Percentiles rank a stretch among this genome's conserved stretches.
Conservation (phyloP, 495 filamentous ascomycete species). For the Penicillium goetzii region DNA sequence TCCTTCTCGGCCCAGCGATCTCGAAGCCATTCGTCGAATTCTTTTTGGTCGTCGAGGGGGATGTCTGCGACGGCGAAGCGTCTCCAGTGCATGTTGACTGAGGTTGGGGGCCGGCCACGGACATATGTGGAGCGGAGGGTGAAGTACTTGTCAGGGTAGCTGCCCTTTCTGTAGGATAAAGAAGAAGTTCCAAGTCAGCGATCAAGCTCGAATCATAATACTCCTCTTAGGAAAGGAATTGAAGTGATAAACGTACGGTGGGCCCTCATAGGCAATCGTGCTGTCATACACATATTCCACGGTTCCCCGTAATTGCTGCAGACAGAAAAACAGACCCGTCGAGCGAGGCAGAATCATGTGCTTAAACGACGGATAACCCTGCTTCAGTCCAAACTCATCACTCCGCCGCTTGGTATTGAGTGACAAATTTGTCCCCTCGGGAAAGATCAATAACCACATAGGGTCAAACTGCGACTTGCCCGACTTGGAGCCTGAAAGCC, state of each 20-base stretch:
- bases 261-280: slow-evolving; percentile 69
- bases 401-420: slow-evolving; percentile 60
- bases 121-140: slow-evolving; percentile 65
- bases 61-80: slow-evolving; percentile 61
- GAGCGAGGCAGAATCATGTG: slow-evolving; percentile 65
- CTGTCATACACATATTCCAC: slow-evolving; percentile 72
- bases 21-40: slow-evolving; percentile 61
- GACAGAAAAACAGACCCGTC: slow-evolving; percentile 65
- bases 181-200: slow-evolving; percentile 10
- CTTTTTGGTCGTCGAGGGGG: slow-evolving; percentile 59
- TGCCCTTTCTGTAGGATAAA: slow-evolving; percentile 49
- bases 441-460: slow-evolving; percentile 74
- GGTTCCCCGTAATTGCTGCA: slow-evolving; percentile 62
- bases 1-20: slow-evolving; percentile 69
- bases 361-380: slow-evolving; percentile 52
- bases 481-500: slow-evolving; percentile 54
- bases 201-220: background rate
- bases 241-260: slow-evolving; percentile 55
- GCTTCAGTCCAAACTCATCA: slow-evolving; percentile 60
- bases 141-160: slow-evolving; percentile 68
- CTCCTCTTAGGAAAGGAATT: background rate
- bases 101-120: slow-evolving; percentile 68
- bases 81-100: slow-evolving; percentile 73
- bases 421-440: slow-evolving; percentile 69
- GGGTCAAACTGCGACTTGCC: slow-evolving; percentile 57